These are phyloP conservation scores for Teunomyces lycoperdinae DNA, from an alignment of 805 yeast species.

Conservation along the genomic window DNA sequence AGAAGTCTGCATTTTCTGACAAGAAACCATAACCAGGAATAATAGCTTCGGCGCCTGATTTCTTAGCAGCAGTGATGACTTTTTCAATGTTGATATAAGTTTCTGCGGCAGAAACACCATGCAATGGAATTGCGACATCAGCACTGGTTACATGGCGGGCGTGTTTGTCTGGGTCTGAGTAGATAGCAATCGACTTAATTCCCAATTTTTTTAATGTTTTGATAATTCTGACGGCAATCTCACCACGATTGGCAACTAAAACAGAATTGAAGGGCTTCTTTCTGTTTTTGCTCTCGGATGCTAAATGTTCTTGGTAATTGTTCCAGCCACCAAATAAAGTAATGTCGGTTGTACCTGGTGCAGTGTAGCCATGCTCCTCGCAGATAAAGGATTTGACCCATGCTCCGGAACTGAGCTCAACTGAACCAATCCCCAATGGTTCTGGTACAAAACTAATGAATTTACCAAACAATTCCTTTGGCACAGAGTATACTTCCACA, in stretches of 20 bases:
- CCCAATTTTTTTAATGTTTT: slow-evolving; percentile 79
- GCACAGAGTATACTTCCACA: slow-evolving; percentile 82
- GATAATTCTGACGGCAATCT: slow-evolving; percentile 93
- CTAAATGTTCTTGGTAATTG: slow-evolving; percentile 47
- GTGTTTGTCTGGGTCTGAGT: slow-evolving; percentile 86
- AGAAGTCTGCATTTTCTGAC: slow-evolving; percentile 94
- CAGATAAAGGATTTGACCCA: slow-evolving; percentile 93
- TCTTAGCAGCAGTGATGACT: slow-evolving; percentile 80
- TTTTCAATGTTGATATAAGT: slow-evolving; percentile 86
- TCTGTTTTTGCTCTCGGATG: slow-evolving; percentile 27
- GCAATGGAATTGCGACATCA: slow-evolving; percentile 74
- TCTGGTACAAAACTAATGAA: slow-evolving; percentile 88
- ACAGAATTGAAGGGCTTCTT: slow-evolving; percentile 73
- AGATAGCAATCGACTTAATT: slow-evolving; percentile 80
- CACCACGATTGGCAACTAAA: slow-evolving; percentile 96
- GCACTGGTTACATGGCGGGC: slow-evolving; percentile 84
- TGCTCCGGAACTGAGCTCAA: slow-evolving; percentile 75
- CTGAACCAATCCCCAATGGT: slow-evolving; percentile 93
- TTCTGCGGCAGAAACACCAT: slow-evolving; percentile 85
- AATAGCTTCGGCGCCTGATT: slow-evolving; percentile 86
- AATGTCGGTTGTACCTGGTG: slow-evolving; percentile 72
- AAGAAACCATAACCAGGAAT: slow-evolving; percentile 97
- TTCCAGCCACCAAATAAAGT: slow-evolving; percentile 91
- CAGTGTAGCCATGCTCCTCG: slow-evolving; percentile 81
- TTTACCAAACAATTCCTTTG: slow-evolving; percentile 71